These are phyloP conservation scores for Plectosphaerella cucumerina DNA, from an alignment of 2,329 filamentous ascomycete genomes.

Conservation along the genomic window DNA sequence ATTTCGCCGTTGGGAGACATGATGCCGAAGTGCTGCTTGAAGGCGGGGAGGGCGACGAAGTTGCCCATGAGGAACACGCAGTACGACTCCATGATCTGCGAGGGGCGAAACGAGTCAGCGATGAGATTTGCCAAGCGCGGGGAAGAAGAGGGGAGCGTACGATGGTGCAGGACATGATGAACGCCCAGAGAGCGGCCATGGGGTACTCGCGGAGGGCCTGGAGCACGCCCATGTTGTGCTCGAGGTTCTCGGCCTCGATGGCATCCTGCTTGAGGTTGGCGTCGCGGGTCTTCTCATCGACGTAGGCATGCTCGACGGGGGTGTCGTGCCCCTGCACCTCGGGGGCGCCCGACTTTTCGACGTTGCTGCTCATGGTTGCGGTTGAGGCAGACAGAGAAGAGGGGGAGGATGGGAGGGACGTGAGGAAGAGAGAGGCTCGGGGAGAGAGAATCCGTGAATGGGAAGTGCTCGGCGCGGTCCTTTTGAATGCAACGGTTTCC, in stretches of 20 bases:
- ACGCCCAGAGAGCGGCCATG: slow-evolving; percentile 32
- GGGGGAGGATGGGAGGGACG: not conserved
- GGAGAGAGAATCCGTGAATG: not conserved
- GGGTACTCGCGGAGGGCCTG: slow-evolving; percentile 28
- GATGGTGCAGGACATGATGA: slow-evolving; percentile 33
- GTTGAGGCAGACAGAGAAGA: not conserved
- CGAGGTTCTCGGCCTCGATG: slow-evolving; percentile 49
- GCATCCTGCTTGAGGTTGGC: slow-evolving; percentile 46
- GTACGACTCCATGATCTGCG: slow-evolving; percentile 62
- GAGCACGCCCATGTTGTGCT: slow-evolving; percentile 27
- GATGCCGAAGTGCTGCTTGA: slow-evolving; percentile 43
- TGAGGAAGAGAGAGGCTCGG: not conserved
- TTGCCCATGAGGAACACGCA: slow-evolving; percentile 57
- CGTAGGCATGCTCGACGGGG: not conserved
- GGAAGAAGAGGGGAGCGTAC: slow-evolving; percentile 23
- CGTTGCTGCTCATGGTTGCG: not conserved
- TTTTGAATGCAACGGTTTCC: not conserved
- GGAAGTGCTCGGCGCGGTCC: not conserved
- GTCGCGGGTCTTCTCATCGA: slow-evolving; percentile 31
- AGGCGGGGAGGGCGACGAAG: slow-evolving; percentile 48
- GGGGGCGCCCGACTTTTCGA: not conserved
- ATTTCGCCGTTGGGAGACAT: slow-evolving; percentile 15
- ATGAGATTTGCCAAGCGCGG: slow-evolving; percentile 8
- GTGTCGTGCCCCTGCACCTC: not conserved
- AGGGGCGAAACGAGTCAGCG: slow-evolving; percentile 1